Conservation (phyloP, 148 eudicot genomes). For the Rhododendron molle region DNA sequence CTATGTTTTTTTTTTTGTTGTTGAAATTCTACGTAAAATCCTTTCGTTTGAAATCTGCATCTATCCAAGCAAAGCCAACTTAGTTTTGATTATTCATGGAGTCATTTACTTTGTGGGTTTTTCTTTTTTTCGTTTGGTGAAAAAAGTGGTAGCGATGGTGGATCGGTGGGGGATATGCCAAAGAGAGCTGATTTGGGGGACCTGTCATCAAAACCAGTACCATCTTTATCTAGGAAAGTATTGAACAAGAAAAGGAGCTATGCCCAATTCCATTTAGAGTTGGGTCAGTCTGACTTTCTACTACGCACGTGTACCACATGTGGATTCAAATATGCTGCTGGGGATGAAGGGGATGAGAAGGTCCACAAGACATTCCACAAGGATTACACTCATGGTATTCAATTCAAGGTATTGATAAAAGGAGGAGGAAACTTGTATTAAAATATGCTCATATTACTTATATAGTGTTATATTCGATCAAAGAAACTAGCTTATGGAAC, state of each 20-base stretch:
- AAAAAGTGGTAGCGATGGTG: slow-evolving; percentile 18
- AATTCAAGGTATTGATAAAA: slow-evolving; percentile 57
- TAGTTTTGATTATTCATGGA: neutral
- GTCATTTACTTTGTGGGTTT: neutral
- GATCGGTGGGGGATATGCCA: slow-evolving; percentile 21
- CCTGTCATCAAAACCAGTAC: slow-evolving; percentile 16
- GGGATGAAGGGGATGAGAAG: slow-evolving; percentile 76
- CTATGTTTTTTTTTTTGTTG: neutral
- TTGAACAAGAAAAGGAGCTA: slow-evolving; percentile 77
- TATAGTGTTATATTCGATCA: neutral
- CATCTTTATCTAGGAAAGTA: slow-evolving; percentile 27
- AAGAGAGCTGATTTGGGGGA: slow-evolving; percentile 13
- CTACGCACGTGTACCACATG: slow-evolving; percentile 64
- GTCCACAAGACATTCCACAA: slow-evolving; percentile 68
- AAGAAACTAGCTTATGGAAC: neutral
- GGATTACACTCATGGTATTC: slow-evolving; percentile 68
- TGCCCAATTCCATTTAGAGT: slow-evolving; percentile 80
- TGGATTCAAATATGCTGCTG: slow-evolving; percentile 75
- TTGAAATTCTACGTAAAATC: neutral
- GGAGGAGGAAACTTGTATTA: neutral
- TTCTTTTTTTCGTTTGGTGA: neutral
- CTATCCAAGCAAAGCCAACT: neutral
- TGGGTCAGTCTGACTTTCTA: slow-evolving; percentile 92
- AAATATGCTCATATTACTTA: neutral
- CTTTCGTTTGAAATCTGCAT: neutral